Base-by-base conservation (phyloP, 768 basidiomycete species). In the Auricularia sp. region DNA sequence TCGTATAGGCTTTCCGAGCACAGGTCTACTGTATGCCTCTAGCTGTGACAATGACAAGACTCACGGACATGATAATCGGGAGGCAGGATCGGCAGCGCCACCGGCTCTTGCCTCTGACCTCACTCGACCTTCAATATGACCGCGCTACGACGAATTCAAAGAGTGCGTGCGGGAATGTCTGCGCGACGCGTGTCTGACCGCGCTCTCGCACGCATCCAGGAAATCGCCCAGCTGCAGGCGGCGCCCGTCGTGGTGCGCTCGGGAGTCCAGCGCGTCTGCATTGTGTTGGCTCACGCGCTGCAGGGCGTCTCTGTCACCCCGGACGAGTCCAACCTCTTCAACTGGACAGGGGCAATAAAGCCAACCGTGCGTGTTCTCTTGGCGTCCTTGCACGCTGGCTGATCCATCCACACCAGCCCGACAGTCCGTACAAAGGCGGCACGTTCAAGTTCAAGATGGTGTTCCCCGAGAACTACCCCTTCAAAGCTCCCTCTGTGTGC, bases 391-490 rank as follows among this genome's bases (percentile, higher is more conserved):
- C 63, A 62, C 63, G 58, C 61, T 62, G 54, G 62, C 61, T 61
- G 65, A 24, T 29, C 42, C 24, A 61, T 69, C 64, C 63, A 63
- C 34, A 3, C 37, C 68, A 93, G 91, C 71, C 83, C 58, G 85
- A 88, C 68, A 89, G 88, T 35, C 92, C 92, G 0, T 94, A 94
- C 81, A 90, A 87, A 75, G 83, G 82, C 62, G 92, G 92, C 61
- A 90, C 83, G 0, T 94, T 91, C 75, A 80, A 83, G 69, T 92
- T 92, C 74, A 86, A 76, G 45, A 72, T 93, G 13, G 75, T 77
- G n/a, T 78, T 94, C n/a, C 90, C 92, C 1, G 70, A 79, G n/a
- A 87, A 84, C 73, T 94, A 87, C 69, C 92, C 92, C 7, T 94
- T 94, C 84, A 93, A 94, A 75, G 84, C 92, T 3, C 92, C 92